Evolutionary conservation across 495 filamentous ascomycete species (phyloP).

Genomic region (Margaritispora aquatica): DNA sequence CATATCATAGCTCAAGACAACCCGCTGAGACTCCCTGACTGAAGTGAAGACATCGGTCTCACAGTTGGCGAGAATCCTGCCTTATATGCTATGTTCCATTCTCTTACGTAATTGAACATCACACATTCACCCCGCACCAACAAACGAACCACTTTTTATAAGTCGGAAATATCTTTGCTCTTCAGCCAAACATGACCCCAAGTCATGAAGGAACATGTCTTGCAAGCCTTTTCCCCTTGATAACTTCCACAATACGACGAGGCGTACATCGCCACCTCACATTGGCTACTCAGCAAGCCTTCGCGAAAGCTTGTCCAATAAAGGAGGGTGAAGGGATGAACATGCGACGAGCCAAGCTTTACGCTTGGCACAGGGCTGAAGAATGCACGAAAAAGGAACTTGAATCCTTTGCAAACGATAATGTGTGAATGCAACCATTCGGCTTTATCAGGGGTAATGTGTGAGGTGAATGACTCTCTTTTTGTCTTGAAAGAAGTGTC

Average conservation of each 20-base stretch:
- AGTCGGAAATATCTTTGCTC: no score
- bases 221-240: neutral
- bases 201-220: neutral
- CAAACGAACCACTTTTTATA: no score
- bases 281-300: neutral
- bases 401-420: neutral
- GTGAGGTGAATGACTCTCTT: neutral
- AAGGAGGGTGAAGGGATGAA: neutral
- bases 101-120: no score
- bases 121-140: no score
- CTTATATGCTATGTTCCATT: no score
- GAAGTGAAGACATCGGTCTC: no score
- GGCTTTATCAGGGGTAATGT: neutral
- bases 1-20: no score
- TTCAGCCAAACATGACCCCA: no score
- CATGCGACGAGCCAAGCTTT: neutral
- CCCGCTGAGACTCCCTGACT: no score
- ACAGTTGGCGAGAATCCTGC: no score
- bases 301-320: neutral
- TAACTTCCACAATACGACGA: neutral
- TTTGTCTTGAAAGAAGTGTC: neutral
- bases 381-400: no score
- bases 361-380: slow-evolving; percentile 3
- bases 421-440: neutral
- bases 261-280: neutral